Evolutionary conservation across 129 eudicot species (phyloP), one percentile per base, ranked within the genome.

Genomic region (Oenanthe sinensis): DNA sequence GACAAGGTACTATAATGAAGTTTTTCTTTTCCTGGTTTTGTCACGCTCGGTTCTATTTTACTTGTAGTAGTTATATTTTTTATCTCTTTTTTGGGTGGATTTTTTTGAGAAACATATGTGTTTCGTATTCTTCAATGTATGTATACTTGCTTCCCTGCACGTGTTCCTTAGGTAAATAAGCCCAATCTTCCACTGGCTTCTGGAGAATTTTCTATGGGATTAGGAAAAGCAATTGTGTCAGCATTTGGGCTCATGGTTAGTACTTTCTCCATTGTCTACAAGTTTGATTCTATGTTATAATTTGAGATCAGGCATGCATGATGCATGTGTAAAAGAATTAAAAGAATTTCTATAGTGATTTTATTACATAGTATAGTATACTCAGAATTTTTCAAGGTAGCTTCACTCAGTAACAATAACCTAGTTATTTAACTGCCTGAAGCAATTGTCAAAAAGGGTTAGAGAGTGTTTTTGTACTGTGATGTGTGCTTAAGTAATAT

Each of bases 171-270:
- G 87, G 87, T 85, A 19, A 85, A 85, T 63, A 85, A 85, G 42
- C 87, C 87, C 11, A 52, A 81, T 74, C 87, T 85, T n/a, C 85
- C 87, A n/a, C 60, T 85, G 67, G 87, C 87, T 63, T 78, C 85
- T 40, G 87, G 87, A 26, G 87, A 85, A 75, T 78, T 73, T 75
- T 71, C 87, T 5, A 78, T 85, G 82, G 77, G 62, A 63, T 65
- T 42, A 2, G 87, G 82, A 26, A 79, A 40, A 24, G 52, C 71
- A 46, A 84, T 84, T 22, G 87, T 84, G 3, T 55, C 82, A 4
- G 39, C 50, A 30, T 76, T 68, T 63, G 63, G 76, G 0, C 40
- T 84, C 36, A 80, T 84, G 84, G 87, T 80, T 30, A 76, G 69
- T 71, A 84, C 47, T 28, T 54, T 15, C 43, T 26, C 2, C 28